These are phyloP conservation scores for Anisodus tanguticus DNA, from an alignment of 257 asterid species.

Conservation along the genomic window DNA sequence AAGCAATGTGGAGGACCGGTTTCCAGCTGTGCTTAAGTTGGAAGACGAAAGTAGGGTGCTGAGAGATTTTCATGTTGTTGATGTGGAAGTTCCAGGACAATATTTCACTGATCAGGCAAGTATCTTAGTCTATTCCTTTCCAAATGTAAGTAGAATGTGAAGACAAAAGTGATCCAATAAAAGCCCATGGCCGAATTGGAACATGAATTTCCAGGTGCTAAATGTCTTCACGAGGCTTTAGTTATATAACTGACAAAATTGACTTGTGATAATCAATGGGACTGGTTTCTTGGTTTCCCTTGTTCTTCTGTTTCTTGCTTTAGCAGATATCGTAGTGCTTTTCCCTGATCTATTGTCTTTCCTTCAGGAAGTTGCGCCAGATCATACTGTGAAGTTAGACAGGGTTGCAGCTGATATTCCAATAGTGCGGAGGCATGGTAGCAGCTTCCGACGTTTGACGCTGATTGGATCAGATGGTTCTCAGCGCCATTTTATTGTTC, in stretches of 20 bases:
- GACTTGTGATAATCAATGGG: background rate
- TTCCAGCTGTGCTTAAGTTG: constrained; percentile 93
- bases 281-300: constrained; percentile 2
- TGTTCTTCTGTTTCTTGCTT: constrained; percentile 15
- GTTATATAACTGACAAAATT: constrained; percentile 16
- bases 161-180: background rate
- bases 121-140: constrained; percentile 20
- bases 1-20: constrained; percentile 95
- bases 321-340: background rate
- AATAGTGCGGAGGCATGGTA: constrained; percentile 95
- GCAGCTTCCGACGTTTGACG: constrained; percentile 98
- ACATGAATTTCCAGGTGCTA: background rate
- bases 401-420: constrained; percentile 97
- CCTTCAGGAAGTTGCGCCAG: constrained; percentile 92
- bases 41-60: constrained; percentile 99
- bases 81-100: constrained; percentile 99
- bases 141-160: background rate
- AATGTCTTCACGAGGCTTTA: constrained; percentile 10
- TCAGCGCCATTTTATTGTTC: constrained; percentile 97
- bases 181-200: constrained; percentile 11
- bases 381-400: constrained; percentile 96
- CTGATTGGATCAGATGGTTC: constrained; percentile 99
- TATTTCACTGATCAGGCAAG: constrained; percentile 92
- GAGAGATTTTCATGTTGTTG: constrained; percentile 93
- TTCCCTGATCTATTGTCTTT: background rate